These are phyloP conservation scores for Nelumbo lutea DNA, from an alignment of 164 flowering plant genomes.

Conservation along the genomic window DNA sequence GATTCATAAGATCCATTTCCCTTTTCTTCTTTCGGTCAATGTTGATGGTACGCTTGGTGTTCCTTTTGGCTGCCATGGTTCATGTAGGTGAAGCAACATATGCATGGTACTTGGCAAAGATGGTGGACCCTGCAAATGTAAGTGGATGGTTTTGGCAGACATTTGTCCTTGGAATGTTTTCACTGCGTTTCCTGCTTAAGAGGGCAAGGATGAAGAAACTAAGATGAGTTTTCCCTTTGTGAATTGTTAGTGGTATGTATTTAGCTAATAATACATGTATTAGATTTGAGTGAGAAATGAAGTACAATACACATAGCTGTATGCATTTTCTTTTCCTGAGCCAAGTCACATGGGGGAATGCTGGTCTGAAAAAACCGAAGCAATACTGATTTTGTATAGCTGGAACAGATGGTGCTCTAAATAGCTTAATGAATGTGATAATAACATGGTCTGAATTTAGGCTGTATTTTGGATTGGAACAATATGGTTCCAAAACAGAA, in stretches of 20 bases:
- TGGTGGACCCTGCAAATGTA: slow-evolving; percentile 70
- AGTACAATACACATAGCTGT: background rate
- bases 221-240: background rate
- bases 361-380: too few species aligned
- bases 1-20: slow-evolving; percentile 28
- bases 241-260: background rate
- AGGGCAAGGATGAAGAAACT: slow-evolving; percentile 30
- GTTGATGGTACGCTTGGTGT: slow-evolving; percentile 26
- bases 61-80: slow-evolving; percentile 22
- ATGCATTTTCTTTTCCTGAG: too few species aligned
- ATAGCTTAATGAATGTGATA: too few species aligned
- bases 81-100: slow-evolving; percentile 67
- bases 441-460: too few species aligned
- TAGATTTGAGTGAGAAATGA: background rate
- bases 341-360: too few species aligned
- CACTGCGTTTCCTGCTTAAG: slow-evolving; percentile 61
- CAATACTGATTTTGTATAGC: too few species aligned
- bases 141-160: slow-evolving; percentile 96
- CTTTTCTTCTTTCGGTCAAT: slow-evolving; percentile 58
- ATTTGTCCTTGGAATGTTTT: slow-evolving; percentile 55
- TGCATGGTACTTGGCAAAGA: slow-evolving; percentile 72
- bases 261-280: background rate
- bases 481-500: too few species aligned
- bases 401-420: too few species aligned
- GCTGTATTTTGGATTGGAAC: too few species aligned